Base-by-base conservation (phyloP, 2,329 filamentous ascomycete species). In the Cladosporium colombiae region DNA sequence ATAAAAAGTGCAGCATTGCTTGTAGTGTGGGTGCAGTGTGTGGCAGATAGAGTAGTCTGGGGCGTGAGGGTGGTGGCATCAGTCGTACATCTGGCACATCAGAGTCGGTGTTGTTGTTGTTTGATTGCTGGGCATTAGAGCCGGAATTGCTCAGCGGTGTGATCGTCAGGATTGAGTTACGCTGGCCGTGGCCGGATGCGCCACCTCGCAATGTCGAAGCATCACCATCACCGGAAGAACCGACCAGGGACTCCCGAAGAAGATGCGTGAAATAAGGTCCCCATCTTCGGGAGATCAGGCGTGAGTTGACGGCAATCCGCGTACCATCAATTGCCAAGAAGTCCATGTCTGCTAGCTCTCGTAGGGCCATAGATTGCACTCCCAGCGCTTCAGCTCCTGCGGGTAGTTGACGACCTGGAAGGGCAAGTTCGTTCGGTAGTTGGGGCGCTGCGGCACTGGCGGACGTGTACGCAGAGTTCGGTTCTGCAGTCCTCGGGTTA, bases 311-410 rank as follows among this genome's bases (percentile, higher is more conserved):
- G 0, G 95, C 92, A 70, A 98, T 92, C 21, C 93, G 88, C 76
- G 97, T 94, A 25, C 94, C 94, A 23, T 91, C 91, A 50, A 97
- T 89, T 62, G 94, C 95, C 31, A 98, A 83, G 66, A 99, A 91
- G 74, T 98, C 95, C 95, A 99, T 99, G 73, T 99, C 95, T 2
- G 92, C 86, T 65, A 99, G 82, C 77, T 98, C 95, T n/a, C 88
- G 87, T 75, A 96, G 82, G 1, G 85, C 85, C 68, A 97, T 81
- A 0, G 92, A 91, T 76, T 92, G 87, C 70, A 91, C 89, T 5
- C 95, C 95, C 16, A 99, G 82, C 68, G 96, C 91, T 72, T 96
- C 90, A 1, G 93, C 93, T 14, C 91, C 90, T 37, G 86, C 84
- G 11, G 89, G 91, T 70, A 96, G 86, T 37, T 85, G 86, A 21